Percentiles rank a stretch among this genome's conserved stretches.
phyloP scores from a whole-genome alignment of 2,329 filamentous ascomycete genomes.

The Apiospora aurea region DNA sequence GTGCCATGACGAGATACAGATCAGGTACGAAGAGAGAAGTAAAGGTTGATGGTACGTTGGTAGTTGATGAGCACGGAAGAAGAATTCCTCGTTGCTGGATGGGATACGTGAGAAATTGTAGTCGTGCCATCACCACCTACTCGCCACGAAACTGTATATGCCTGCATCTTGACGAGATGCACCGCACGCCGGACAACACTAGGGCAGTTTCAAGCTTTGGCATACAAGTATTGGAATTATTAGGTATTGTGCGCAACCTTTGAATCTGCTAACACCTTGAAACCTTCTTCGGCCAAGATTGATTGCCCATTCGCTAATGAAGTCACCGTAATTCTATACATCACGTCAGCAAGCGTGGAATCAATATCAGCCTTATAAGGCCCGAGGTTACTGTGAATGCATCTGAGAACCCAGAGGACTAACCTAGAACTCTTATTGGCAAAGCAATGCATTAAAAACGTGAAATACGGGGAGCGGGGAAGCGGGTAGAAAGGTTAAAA shows the following conservation, averaged over 20 bases:
- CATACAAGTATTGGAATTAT: background rate
- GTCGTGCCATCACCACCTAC: background rate
- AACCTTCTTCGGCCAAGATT: background rate
- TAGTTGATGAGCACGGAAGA: background rate
- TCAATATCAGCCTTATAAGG: background rate
- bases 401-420: background rate
- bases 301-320: background rate
- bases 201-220: background rate
- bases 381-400: background rate
- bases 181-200: background rate
- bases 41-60: background rate
- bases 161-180: background rate
- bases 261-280: background rate
- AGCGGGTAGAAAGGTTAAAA: background rate
- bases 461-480: background rate
- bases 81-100: background rate
- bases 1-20: background rate
- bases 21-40: background rate
- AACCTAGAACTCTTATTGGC: background rate
- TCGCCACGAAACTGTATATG: background rate
- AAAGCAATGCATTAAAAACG: background rate
- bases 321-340: background rate
- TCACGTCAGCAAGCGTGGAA: background rate
- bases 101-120: background rate
- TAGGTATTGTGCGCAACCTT: background rate